Evolutionary conservation across 352 stramenopile species (phyloP), one percentile per base, ranked within the genome.

Genomic region (Globisporangium barbulae): DNA sequence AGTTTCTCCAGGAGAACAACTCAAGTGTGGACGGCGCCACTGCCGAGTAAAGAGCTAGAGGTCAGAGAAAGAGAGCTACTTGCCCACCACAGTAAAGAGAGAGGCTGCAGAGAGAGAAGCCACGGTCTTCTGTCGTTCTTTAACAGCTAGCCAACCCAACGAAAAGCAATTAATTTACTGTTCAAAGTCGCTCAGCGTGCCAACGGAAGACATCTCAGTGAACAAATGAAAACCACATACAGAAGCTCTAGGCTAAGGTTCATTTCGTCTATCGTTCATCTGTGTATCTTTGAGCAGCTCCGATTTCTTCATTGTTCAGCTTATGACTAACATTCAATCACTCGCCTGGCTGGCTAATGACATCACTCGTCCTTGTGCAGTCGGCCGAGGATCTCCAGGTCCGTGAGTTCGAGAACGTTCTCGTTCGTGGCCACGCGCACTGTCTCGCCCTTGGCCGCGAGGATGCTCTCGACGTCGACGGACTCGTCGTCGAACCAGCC

Each of bases 401-500:
- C 83, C 39, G 85, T 94, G 47, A 96, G 79, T 52, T 96, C 85
- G 12, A 96, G 74, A 13, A 96, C 85, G 68, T 94, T 72, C 30
- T 94, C 85, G 53, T 64, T 70, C 19, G 83, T 94, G 17, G 91
- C 78, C 62, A 93, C 80, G 45, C 81, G 82, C 35, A 93, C 79
- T 12, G 73, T 66, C 56, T 94, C 83, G 33, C 83, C 89, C 60
- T 93, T 95, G 37, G 78, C 72, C 30, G 76, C 67, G 22, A 97
- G 72, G 41, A 97, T 71, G 57, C 75, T 93, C 70, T 97, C 85
- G 22, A 98, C 82, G 69, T 98, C 91, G 17, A 79, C 92, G 2
- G 76, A 86, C 13, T 93, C 88, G 68, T 98, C 91, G 49, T 98
- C 91, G 56, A 98, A 98, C 82, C 86, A 98, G 54, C 94, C 92